These are phyloP conservation scores for Boletus speciosus DNA, from an alignment of 768 basidiomycete species.

Conservation along the genomic window DNA sequence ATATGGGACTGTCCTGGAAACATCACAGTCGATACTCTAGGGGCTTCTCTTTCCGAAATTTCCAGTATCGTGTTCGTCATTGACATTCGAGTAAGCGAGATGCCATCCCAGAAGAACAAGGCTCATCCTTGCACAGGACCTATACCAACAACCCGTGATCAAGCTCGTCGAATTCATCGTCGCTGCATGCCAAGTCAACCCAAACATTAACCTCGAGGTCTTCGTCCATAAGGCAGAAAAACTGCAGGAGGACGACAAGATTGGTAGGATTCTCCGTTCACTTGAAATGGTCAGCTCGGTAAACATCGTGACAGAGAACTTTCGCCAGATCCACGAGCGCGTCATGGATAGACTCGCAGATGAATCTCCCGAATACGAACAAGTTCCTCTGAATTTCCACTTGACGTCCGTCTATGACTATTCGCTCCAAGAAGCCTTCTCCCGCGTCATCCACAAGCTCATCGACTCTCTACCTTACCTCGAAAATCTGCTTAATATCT, in stretches of 20 bases:
- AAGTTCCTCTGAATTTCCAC: conserved; percentile 80
- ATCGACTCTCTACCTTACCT: conserved; percentile 82
- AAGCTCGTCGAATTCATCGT: conserved; percentile 80
- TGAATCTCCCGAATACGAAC: conserved; percentile 69
- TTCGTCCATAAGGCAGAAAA: conserved; percentile 96
- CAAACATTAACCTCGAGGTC: conserved; percentile 77
- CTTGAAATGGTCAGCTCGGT: not conserved
- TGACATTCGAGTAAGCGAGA: conserved; percentile 75
- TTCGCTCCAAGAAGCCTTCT: conserved; percentile 88
- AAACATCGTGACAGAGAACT: conserved; percentile 62
- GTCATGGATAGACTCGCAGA: conserved; percentile 81
- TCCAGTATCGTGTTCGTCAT: conserved; percentile 89
- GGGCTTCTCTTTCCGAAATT: conserved; percentile 71
- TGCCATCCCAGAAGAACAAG: not conserved
- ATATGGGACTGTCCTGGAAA: conserved; percentile 96
- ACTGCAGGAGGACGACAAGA: conserved; percentile 85
- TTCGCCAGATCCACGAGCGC: conserved; percentile 85
- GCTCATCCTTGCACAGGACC: conserved; percentile 47
- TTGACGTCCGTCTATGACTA: conserved; percentile 94
- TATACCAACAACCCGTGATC: conserved; percentile 80
- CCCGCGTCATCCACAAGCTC: conserved; percentile 81
- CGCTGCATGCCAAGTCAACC: conserved; percentile 72
- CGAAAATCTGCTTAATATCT: conserved; percentile 84
- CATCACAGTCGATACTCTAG: conserved; percentile 74
- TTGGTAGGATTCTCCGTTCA: conserved; percentile 48